A percentile compares a stretch with the other conserved stretches of the same genome.
Evolutionary conservation across 306 rosid genomes (phyloP).

Genomic region (Acacia melanoxylon): DNA sequence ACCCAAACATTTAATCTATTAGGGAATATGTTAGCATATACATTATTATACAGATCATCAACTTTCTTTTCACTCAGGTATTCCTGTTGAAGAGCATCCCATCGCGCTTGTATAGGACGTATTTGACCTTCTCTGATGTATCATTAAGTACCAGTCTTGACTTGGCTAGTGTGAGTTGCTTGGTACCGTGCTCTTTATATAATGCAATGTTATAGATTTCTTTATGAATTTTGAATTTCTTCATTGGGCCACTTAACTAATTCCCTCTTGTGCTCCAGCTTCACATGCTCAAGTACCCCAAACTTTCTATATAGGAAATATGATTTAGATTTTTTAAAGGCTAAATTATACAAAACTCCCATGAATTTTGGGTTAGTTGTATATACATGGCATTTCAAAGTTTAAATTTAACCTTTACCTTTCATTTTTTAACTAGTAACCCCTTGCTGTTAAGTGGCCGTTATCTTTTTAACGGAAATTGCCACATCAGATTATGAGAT

Average conservation of each 20-base stretch:
- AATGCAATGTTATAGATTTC: not conserved
- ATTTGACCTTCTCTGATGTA: slow-evolving; percentile 47
- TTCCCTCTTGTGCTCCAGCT: slow-evolving; percentile 6
- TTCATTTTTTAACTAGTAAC: too few relatives aligned
- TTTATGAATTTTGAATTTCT: not conserved
- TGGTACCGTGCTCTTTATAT: slow-evolving; percentile 8
- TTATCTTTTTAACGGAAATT: too few relatives aligned
- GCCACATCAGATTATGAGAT: too few relatives aligned
- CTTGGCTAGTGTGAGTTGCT: slow-evolving; percentile 65
- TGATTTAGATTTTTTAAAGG: not conserved
- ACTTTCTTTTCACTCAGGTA: slow-evolving; percentile 45
- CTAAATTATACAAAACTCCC: too few relatives aligned
- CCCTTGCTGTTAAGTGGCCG: too few relatives aligned
- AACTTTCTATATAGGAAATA: slow-evolving; percentile 6
- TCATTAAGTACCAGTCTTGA: slow-evolving; percentile 57
- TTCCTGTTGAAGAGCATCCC: slow-evolving; percentile 69
- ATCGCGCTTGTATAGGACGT: slow-evolving; percentile 52
- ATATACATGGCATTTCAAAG: too few relatives aligned
- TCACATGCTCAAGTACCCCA: slow-evolving; percentile 2
- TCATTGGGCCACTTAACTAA: not conserved
- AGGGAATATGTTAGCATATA: not conserved
- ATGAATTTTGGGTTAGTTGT: too few relatives aligned
- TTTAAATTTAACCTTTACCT: too few relatives aligned
- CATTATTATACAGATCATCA: not conserved
- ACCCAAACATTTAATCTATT: not conserved